Base-by-base conservation (phyloP, 129 eudicot genomes). In the Smallanthus sonchifolius region DNA sequence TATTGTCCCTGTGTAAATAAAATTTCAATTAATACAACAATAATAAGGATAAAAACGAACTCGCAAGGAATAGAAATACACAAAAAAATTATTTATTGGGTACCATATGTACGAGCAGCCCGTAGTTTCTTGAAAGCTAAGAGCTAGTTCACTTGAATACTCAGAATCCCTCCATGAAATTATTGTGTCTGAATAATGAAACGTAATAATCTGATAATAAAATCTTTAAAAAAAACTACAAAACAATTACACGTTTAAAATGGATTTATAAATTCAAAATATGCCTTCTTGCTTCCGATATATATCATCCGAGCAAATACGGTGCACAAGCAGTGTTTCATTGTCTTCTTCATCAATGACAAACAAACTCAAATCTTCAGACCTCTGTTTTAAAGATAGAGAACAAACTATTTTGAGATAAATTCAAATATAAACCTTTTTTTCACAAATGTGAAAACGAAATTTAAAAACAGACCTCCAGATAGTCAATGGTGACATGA, bases 261-360 rank as follows among this genome's bases (percentile, higher is more conserved):
- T 3, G 34, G 39, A 57, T 57, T 10, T 24, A 10, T 63, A 19
- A 64, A 78, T 16, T 39, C 39, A 54, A 39, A 40, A 69, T 3
- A 54, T 77, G 87, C 98, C 98, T 80, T 89, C 98, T 92, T 92
- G 98, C 77, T 89, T 92, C 43, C 90, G 85, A 71, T 92, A 92
- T 55, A 92, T 92, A 71, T 90, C 98, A 55, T 90, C 90, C 3
- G 96, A 80, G 51, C 86, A 76, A 48, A 92, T 92, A 42, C 91
- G 96, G 19, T 92, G 98, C 83, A 86, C 69, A 44, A 92, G 88
- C 63, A 92, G 65, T 40, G 96, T 89, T 73, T 92, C 88, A 75
- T 87, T 84, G 69, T 90, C 95, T 75, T 86, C 95, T 82, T 92
- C 96, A 75, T 90, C 96, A 73, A 87, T 72, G 51, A 92, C 91